Conservation (phyloP, 148 eudicot species). For the Rhododendron molle region DNA sequence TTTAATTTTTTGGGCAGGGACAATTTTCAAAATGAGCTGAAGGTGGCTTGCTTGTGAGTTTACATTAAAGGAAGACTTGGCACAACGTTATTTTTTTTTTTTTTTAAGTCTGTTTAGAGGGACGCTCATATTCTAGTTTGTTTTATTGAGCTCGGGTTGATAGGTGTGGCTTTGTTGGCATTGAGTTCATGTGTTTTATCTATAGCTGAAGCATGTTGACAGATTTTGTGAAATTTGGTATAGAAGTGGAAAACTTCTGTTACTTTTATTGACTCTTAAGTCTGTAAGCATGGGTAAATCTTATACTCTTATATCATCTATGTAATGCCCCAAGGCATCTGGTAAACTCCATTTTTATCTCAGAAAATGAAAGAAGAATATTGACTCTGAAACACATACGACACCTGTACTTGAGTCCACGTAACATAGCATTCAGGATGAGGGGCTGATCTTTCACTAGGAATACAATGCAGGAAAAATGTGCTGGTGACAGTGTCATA, state of each 20-base stretch:
- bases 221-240: not conserved
- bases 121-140: not conserved
- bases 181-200: not conserved
- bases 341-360: not conserved
- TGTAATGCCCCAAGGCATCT: not conserved
- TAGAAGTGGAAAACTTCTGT: not conserved
- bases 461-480: not conserved
- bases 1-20: no score
- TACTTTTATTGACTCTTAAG: not conserved
- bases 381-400: not conserved
- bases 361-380: not conserved
- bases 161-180: not conserved
- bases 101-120: no score
- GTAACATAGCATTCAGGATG: not conserved
- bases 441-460: not conserved
- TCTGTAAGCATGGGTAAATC: not conserved
- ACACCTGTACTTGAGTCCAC: not conserved
- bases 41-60: no score
- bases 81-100: no score
- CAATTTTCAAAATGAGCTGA: no score
- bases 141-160: not conserved
- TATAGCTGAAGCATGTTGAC: not conserved
- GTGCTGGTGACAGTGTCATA: not conserved
- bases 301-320: not conserved
- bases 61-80: no score